Conservation (phyloP, 2,329 filamentous ascomycete species). For the Hypoxylon sp. region DNA sequence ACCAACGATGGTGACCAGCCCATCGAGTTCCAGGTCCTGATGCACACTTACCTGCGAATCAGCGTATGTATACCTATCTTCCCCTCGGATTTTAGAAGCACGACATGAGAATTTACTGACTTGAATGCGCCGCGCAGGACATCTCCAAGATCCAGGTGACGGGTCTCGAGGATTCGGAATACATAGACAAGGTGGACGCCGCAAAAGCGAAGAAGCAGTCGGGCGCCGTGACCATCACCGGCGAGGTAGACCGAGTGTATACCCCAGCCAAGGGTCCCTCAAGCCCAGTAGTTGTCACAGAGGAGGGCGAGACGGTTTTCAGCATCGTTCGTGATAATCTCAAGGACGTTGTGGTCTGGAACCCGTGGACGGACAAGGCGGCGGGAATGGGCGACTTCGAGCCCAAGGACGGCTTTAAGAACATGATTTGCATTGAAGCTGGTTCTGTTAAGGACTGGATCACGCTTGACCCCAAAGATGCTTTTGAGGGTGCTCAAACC, state of each 20-base stretch:
- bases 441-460: constrained; percentile 86
- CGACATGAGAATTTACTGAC: constrained; percentile 8
- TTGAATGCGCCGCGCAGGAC: constrained; percentile 68
- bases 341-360: constrained; percentile 93
- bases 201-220: constrained; percentile 74
- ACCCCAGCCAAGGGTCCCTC: constrained; percentile 73
- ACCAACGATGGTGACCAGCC: constrained; percentile 85
- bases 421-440: constrained; percentile 95
- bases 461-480: constrained; percentile 83
- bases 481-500: constrained; percentile 72
- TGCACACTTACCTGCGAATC: constrained; percentile 91
- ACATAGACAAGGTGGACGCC: constrained; percentile 85
- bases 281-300: constrained; percentile 69
- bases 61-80: constrained; percentile 68
- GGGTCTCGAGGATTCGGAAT: constrained; percentile 81
- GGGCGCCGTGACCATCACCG: constrained; percentile 74
- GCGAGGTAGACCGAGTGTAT: constrained; percentile 92
- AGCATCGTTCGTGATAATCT: constrained; percentile 86
- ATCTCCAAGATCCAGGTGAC: constrained; percentile 79
- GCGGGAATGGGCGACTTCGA: constrained; percentile 86
- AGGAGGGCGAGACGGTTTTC: constrained; percentile 74
- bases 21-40: constrained; percentile 91
- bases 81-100: background rate
- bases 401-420: constrained; percentile 89
- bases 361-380: constrained; percentile 91